Conservation (phyloP, 1,139 yeast species). For the Saccharomyces hybrid region DNA sequence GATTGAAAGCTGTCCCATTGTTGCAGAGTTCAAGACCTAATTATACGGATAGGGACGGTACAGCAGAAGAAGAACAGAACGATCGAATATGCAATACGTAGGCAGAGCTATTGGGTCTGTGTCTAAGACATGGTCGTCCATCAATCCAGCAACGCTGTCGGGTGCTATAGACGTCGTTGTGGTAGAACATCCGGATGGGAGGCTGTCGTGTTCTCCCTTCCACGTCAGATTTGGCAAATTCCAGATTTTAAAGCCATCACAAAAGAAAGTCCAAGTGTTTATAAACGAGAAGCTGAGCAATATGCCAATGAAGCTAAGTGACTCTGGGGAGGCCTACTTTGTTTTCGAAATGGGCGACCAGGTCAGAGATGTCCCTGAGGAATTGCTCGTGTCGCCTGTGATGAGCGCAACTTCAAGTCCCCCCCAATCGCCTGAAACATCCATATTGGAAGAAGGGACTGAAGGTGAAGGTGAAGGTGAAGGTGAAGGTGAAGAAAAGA, state of each 20-base stretch:
- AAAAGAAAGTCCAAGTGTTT: conserved; percentile 80
- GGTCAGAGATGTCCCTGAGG: conserved; percentile 56
- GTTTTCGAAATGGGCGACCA: conserved; percentile 75
- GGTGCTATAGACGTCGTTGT: conserved; percentile 98
- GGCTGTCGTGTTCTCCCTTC: conserved; percentile 88
- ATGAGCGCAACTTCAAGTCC: conserved; percentile 74
- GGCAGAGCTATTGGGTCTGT: conserved; percentile 92
- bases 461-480: conserved; percentile 3
- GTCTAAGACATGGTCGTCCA: conserved; percentile 93
- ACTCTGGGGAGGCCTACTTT: conserved; percentile 96
- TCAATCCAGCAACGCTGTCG: conserved; percentile 90
- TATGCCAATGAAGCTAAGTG: conserved; percentile 92
- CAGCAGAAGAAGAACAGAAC: background rate
- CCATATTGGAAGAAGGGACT: conserved; percentile 31
- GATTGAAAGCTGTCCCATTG: background rate
- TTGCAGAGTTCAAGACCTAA: background rate
- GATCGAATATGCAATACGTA: conserved; percentile 73
- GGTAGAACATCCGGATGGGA: conserved; percentile 78
- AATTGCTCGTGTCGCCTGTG: conserved; percentile 86
- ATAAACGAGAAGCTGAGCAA: conserved; percentile 79
- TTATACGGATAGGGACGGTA: no score
- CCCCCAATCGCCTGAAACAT: conserved; percentile 40
- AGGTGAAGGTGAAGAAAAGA: conserved; percentile 3
- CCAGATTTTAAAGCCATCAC: conserved; percentile 88
- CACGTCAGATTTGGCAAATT: conserved; percentile 94